Percentiles rank a stretch among this genome's conserved stretches.
Evolutionary conservation across 257 asterid genomes (phyloP).

Genomic region (Thymus quinquecostatus): DNA sequence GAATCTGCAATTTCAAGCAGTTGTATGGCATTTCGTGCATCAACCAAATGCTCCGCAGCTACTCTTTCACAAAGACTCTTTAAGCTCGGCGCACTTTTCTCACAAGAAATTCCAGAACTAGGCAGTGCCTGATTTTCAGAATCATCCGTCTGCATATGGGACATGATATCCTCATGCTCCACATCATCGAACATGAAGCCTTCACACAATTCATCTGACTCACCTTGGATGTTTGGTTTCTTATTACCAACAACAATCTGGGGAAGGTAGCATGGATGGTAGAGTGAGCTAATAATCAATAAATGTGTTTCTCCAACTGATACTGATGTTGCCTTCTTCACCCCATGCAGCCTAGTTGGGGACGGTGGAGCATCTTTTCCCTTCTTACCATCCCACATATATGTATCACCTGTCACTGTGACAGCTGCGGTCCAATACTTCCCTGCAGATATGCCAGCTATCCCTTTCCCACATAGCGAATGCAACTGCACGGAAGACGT

Average conservation of each 20-base stretch:
- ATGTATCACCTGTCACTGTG: slow-evolving; percentile 79
- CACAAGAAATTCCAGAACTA: slow-evolving; percentile 29
- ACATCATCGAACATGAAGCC: slow-evolving; percentile 69
- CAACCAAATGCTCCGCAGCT: slow-evolving; percentile 86
- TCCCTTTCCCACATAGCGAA: slow-evolving; percentile 68
- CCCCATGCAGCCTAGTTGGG: slow-evolving; percentile 78
- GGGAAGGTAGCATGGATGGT: slow-evolving; percentile 72
- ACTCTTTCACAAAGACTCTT: slow-evolving; percentile 82
- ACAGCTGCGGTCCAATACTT: slow-evolving; percentile 97
- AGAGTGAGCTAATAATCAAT: slow-evolving; percentile 72
- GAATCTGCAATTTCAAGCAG: slow-evolving; percentile 92
- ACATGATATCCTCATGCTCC: slow-evolving; percentile 48
- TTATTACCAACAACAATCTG: slow-evolving; percentile 33
- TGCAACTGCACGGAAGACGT: slow-evolving; percentile 49
- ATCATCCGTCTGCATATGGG: slow-evolving; percentile 44
- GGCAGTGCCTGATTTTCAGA: slow-evolving; percentile 22
- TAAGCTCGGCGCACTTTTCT: slow-evolving; percentile 63
- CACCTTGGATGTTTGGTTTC: slow-evolving; percentile 47
- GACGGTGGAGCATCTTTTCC: slow-evolving; percentile 59
- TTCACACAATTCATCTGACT: slow-evolving; percentile 61
- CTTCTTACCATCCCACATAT: slow-evolving; percentile 90
- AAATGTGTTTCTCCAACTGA: slow-evolving; percentile 98
- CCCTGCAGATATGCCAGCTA: slow-evolving; percentile 82
- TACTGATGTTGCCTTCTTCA: slow-evolving; percentile 88
- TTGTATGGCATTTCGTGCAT: slow-evolving; percentile 84